Evolutionary conservation across 495 filamentous ascomycete genomes (phyloP).

Genomic region (Penicillium alfredii): DNA sequence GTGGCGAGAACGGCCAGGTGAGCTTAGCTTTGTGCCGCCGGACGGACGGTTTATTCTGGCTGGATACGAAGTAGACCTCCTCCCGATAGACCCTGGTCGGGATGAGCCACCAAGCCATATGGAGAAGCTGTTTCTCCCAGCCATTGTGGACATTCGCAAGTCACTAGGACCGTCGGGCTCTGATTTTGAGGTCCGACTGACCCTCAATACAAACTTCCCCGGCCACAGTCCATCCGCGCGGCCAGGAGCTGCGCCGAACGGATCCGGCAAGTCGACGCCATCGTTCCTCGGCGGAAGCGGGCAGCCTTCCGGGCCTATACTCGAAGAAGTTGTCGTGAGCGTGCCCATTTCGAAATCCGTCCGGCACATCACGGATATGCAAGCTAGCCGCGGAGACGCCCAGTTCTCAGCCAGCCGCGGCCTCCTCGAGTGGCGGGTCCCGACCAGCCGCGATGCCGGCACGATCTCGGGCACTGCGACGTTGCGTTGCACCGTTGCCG

Average conservation of each 20-base stretch:
- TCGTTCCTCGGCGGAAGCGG: constrained; percentile 54
- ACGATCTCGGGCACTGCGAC: constrained; percentile 61
- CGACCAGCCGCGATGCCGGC: constrained; percentile 54
- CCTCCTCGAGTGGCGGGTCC: constrained; percentile 77
- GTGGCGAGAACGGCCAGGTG: constrained; percentile 83
- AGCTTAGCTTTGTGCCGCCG: constrained; percentile 90
- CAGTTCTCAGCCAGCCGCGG: constrained; percentile 66
- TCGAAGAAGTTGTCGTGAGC: constrained; percentile 77
- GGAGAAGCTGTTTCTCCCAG: constrained; percentile 72
- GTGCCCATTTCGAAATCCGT: constrained; percentile 77
- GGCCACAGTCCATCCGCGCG: constrained; percentile 34
- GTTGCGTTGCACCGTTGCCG: constrained; percentile 73
- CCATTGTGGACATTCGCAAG: constrained; percentile 74
- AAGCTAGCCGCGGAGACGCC: constrained; percentile 79
- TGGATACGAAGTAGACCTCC: constrained; percentile 88
- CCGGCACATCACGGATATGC: constrained; percentile 79
- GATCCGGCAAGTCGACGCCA: constrained; percentile 54
- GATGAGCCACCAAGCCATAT: constrained; percentile 43
- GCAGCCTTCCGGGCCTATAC: constrained; percentile 44
- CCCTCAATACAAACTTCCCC: constrained; percentile 58
- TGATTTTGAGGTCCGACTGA: constrained; percentile 85
- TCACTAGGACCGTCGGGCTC: constrained; percentile 63
- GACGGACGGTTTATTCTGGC: constrained; percentile 93
- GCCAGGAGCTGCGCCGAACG: constrained; percentile 25
- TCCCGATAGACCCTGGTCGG: constrained; percentile 53